phyloP scores from a whole-genome alignment of 208 protist species.

The Crithidia sp. region DNA sequence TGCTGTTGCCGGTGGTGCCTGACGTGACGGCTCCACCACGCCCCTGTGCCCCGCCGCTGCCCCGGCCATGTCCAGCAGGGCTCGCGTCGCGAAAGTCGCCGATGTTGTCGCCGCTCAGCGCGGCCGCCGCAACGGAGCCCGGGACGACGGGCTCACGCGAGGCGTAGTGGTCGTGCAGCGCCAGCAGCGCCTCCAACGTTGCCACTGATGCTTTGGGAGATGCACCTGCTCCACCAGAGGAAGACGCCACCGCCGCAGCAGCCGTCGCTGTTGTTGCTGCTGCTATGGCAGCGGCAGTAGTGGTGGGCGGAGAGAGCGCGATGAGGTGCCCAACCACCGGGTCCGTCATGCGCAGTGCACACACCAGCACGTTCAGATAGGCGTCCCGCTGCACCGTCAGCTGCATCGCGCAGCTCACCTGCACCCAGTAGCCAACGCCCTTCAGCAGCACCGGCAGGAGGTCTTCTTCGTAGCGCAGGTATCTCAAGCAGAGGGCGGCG shows the following conservation, averaged over 20 bases:
- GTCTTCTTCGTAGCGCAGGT: conserved; percentile 45
- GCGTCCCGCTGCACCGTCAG: conserved; percentile 48
- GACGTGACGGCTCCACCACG: neutral
- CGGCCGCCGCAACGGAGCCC: conserved; percentile 31
- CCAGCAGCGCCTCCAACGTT: conserved; percentile 17
- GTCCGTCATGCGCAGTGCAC: conserved; percentile 27
- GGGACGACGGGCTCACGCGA: conserved; percentile 24
- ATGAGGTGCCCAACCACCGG: conserved; percentile 29
- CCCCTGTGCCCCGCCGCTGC: neutral
- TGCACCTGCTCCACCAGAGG: neutral
- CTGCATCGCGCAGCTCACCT: conserved; percentile 42
- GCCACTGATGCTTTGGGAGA: neutral
- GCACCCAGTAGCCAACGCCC: conserved; percentile 48
- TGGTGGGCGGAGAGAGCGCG: conserved; percentile 15
- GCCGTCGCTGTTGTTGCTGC: neutral
- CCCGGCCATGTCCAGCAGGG: neutral
- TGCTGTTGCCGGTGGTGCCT: conserved; percentile 2
- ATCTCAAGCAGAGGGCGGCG: conserved; percentile 25
- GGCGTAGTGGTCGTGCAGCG: conserved; percentile 15
- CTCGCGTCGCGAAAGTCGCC: conserved; percentile 18
- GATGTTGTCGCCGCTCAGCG: conserved; percentile 12
- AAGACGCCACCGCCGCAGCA: neutral
- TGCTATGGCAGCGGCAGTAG: neutral
- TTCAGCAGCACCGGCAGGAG: conserved; percentile 59
- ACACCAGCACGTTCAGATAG: conserved; percentile 51